Percentiles rank a stretch among this genome's conserved stretches.
Evolutionary conservation across 2,329 filamentous ascomycete species (phyloP).

Genomic region (Aspergillaceae sp.): DNA sequence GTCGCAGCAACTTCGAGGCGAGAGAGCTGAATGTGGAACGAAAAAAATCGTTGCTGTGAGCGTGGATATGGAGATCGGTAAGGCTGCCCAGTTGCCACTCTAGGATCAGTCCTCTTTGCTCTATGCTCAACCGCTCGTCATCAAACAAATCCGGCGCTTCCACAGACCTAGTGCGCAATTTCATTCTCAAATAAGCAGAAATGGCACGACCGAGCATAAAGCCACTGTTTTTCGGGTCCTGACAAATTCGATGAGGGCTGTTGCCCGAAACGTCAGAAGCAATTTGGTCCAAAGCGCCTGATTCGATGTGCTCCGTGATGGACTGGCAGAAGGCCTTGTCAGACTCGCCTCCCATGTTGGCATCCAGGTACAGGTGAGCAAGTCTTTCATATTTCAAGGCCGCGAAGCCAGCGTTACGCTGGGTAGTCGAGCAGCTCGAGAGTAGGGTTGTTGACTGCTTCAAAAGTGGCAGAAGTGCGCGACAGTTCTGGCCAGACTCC

Average conservation of each 20-base stretch:
- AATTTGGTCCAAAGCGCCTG: conserved; percentile 27
- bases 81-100: conserved; percentile 33
- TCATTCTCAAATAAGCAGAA: conserved; percentile 27
- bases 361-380: conserved; percentile 33
- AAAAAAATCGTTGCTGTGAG: conserved; percentile 21
- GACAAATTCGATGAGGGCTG: conserved; percentile 20
- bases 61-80: conserved; percentile 20
- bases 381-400: conserved; percentile 39
- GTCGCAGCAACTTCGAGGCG: conserved; percentile 23
- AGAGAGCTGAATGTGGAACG: conserved; percentile 19
- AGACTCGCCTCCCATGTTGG: conserved; percentile 27
- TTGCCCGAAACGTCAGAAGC: conserved; percentile 16
- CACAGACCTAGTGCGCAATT: conserved; percentile 21
- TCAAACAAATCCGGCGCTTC: conserved; percentile 24
- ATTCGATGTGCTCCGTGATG: conserved; percentile 32
- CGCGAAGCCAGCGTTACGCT: conserved; percentile 32
- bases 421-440: conserved; percentile 21
- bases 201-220: conserved; percentile 33
- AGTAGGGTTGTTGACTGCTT: conserved; percentile 35
- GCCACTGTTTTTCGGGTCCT: conserved; percentile 26
- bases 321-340: conserved; percentile 31
- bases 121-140: conserved; percentile 16
- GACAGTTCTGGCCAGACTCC: conserved; percentile 24
- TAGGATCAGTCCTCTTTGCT: conserved; percentile 22
- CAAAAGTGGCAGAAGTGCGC: conserved; percentile 30